These are phyloP conservation scores for Sphaerulina populicola DNA, from an alignment of 2,329 filamentous ascomycete genomes.

Conservation along the genomic window DNA sequence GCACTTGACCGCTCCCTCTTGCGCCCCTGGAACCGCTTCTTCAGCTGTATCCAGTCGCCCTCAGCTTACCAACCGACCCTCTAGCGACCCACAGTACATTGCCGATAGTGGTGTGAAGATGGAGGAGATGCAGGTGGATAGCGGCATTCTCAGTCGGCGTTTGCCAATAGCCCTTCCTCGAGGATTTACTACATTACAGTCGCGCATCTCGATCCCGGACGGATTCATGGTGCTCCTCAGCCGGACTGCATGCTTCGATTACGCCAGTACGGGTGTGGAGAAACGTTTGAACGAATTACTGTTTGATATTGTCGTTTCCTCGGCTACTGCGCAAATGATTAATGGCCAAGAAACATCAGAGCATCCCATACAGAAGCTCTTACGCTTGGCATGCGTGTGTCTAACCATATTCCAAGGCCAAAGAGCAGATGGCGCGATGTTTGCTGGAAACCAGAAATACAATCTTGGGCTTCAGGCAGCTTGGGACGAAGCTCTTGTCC, in stretches of 20 bases:
- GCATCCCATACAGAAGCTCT: conserved; percentile 27
- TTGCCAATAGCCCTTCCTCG: conserved; percentile 29
- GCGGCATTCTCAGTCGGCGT: conserved; percentile 15
- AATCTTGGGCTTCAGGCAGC: conserved; percentile 27
- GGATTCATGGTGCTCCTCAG: conserved; percentile 26
- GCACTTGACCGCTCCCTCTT: conserved; percentile 17
- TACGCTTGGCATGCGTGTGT: conserved; percentile 30
- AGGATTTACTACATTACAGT: conserved; percentile 28
- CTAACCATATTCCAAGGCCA: conserved; percentile 31
- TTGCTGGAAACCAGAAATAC: conserved; percentile 27
- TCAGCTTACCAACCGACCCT: conserved; percentile 10
- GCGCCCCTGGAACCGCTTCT: conserved; percentile 15
- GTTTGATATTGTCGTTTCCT: conserved; percentile 28
- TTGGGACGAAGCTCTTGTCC: conserved; percentile 27
- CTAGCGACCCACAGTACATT: conserved; percentile 13
- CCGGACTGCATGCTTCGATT: conserved; percentile 31
- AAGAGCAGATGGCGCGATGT: conserved; percentile 24
- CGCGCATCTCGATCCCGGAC: conserved; percentile 24
- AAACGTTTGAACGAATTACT: conserved; percentile 27
- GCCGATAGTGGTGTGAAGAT: conserved; percentile 17
- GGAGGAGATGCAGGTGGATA: conserved; percentile 14
- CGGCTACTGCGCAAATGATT: conserved; percentile 16
- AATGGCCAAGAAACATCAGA: conserved; percentile 13
- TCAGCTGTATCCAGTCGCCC: conserved; percentile 11
- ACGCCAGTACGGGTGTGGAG: conserved; percentile 28